Conservation (phyloP, 768 basidiomycete species). For the Panellus pusillus region DNA sequence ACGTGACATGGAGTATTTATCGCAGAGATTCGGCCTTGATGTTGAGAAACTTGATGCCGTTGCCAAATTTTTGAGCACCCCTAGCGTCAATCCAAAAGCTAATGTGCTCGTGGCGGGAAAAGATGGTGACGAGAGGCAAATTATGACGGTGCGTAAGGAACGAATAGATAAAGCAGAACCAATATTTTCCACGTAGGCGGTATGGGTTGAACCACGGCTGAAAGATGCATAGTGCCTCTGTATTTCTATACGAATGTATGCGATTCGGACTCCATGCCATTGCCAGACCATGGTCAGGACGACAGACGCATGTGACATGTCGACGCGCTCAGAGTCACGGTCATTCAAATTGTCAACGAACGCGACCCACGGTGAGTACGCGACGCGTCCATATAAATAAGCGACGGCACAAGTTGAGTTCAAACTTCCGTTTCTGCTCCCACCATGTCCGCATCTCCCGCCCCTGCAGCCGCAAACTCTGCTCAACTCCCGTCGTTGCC, state of each 20-base stretch:
- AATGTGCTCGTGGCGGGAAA: conserved; percentile 39
- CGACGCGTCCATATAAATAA: too few species aligned
- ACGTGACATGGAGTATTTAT: conserved; percentile 49
- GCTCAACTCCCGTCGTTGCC: neutral
- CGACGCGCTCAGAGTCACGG: too few species aligned
- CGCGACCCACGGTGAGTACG: too few species aligned
- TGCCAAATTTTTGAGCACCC: conserved; percentile 59
- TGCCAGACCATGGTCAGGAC: too few species aligned
- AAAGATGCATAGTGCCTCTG: neutral
- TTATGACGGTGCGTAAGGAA: conserved; percentile 3
- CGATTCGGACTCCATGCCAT: too few species aligned
- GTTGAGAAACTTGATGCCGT: conserved; percentile 50
- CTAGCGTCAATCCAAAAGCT: conserved; percentile 54
- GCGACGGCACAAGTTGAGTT: too few species aligned
- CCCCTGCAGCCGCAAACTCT: too few species aligned
- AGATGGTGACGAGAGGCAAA: conserved; percentile 55
- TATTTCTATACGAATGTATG: too few species aligned
- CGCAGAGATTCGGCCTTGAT: conserved; percentile 57
- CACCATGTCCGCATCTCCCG: conserved; percentile 16
- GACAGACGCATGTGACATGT: too few species aligned
- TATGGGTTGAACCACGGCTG: conserved; percentile 42
- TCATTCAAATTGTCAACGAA: too few species aligned
- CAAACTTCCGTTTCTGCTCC: neutral
- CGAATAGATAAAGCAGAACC: neutral
- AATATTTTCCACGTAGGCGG: conserved; percentile 33